Evolutionary conservation across 495 filamentous ascomycete genomes (phyloP).

Genomic region (Xanthoparmelia taractica): DNA sequence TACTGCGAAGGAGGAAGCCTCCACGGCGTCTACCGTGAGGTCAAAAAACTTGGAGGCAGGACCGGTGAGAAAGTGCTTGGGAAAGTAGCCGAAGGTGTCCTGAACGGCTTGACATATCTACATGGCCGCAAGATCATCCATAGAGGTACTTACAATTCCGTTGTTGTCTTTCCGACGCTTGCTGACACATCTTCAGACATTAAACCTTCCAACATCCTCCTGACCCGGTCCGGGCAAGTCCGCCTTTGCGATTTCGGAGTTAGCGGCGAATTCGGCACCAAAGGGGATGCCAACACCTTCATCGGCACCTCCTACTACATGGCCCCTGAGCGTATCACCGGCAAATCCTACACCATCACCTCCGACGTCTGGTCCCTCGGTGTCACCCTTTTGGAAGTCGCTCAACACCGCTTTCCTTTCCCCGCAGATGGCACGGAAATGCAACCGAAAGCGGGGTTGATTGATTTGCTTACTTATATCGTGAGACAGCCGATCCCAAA

Average conservation of each 20-base stretch:
- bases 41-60: conserved; percentile 86
- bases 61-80: conserved; percentile 98
- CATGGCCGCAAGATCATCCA: conserved; percentile 96
- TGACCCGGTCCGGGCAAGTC: conserved; percentile 86
- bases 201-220: conserved; percentile 94
- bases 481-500: conserved; percentile 93
- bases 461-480: conserved; percentile 94
- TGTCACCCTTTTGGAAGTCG: conserved; percentile 92
- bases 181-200: conserved; percentile 53
- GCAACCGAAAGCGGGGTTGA: conserved; percentile 76
- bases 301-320: conserved; percentile 99
- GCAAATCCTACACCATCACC: conserved; percentile 95
- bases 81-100: conserved; percentile 91
- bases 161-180: not conserved
- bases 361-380: conserved; percentile 97
- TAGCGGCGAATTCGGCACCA: conserved; percentile 94
- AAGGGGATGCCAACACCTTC: conserved; percentile 97
- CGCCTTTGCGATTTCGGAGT: conserved; percentile 99
- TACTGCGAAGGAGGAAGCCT: conserved; percentile 95
- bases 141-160: conserved; percentile 46
- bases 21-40: conserved; percentile 92
- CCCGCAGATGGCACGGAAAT: conserved; percentile 92
- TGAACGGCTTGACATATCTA: conserved; percentile 93
- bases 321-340: conserved; percentile 96
- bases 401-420: conserved; percentile 96